phyloP scores from a whole-genome alignment of 2,329 filamentous ascomycete genomes.

The Phyllosticta citriasiana region DNA sequence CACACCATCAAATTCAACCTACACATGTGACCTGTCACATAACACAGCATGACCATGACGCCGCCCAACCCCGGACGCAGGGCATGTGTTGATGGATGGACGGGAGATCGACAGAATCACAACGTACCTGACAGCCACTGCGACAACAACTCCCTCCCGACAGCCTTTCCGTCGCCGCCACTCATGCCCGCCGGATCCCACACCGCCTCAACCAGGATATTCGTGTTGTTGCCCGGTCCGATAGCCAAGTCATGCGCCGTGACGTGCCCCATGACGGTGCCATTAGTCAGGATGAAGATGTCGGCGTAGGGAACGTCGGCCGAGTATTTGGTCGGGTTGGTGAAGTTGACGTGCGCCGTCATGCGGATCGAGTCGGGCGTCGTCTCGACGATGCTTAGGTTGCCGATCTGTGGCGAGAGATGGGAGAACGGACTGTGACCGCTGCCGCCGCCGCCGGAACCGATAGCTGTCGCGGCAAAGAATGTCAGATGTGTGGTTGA shows the following conservation, averaged over 20 bases:
- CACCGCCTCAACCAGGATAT: constrained; percentile 54
- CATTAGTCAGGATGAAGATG: constrained; percentile 65
- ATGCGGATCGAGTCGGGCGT: constrained; percentile 61
- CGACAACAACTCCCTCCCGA: constrained; percentile 66
- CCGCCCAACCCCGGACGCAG: neutral
- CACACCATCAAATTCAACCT: no score
- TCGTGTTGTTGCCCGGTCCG: constrained; percentile 59
- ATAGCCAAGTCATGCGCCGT: constrained; percentile 56
- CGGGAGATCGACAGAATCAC: neutral
- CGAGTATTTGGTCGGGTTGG: constrained; percentile 82
- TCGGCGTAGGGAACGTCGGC: constrained; percentile 72
- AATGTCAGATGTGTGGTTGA: constrained; percentile 17
- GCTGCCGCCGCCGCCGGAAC: constrained; percentile 11
- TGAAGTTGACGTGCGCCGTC: constrained; percentile 66
- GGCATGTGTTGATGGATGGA: neutral
- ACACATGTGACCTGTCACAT: neutral
- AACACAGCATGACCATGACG: neutral
- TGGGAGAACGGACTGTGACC: constrained; percentile 26
- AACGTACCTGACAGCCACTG: constrained; percentile 67
- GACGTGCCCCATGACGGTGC: constrained; percentile 64
- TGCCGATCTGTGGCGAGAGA: constrained; percentile 55
- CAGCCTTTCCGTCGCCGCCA: constrained; percentile 49
- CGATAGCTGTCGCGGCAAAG: constrained; percentile 22
- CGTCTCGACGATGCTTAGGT: constrained; percentile 63
- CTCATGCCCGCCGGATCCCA: constrained; percentile 63